A percentile compares a stretch with the other conserved stretches of the same genome.
phyloP scores from a whole-genome alignment of 1,284 basidiomycete genomes.

The Moesziomyces sp. region DNA sequence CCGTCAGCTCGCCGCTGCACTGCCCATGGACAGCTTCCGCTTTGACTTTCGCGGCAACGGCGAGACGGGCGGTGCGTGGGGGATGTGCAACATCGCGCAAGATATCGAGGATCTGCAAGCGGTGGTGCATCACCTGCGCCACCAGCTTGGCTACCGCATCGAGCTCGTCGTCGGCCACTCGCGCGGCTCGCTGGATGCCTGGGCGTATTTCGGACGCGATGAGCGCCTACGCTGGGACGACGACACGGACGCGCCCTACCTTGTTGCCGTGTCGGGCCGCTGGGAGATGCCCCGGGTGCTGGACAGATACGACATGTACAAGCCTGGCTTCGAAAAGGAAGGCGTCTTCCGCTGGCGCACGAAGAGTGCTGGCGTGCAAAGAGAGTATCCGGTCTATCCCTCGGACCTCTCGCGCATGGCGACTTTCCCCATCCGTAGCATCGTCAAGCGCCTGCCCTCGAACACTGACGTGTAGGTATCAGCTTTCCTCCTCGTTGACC shows the following conservation, averaged over 20 bases:
- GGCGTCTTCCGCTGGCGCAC: conserved; percentile 3
- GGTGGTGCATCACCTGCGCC: conserved; percentile 10
- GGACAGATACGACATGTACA: conserved; percentile 8
- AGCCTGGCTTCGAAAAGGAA: conserved; percentile 6
- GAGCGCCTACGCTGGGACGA: conserved; percentile 7
- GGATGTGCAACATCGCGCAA: conserved; percentile 6
- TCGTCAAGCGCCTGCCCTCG: not conserved
- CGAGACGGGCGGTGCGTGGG: conserved; percentile 4
- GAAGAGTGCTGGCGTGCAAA: conserved; percentile 3
- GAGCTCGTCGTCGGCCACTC: conserved; percentile 11
- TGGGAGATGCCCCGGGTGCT: conserved; percentile 2
- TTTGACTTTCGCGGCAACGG: conserved; percentile 76
- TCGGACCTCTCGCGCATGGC: conserved; percentile 4
- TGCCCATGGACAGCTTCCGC: conserved; percentile 80
- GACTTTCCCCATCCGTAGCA: conserved; percentile 2
- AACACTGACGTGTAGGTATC: conserved; percentile 5
- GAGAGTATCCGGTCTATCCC: conserved; percentile 5
- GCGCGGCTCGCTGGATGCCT: conserved; percentile 8
- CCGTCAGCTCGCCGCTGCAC: conserved; percentile 74
- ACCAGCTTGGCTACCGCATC: conserved; percentile 2
- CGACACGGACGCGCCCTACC: conserved; percentile 1
- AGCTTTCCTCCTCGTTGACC: not conserved
- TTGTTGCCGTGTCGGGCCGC: conserved; percentile 1
- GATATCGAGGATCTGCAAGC: conserved; percentile 18
- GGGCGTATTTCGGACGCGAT: conserved; percentile 3